Base-by-base conservation (phyloP, 2,329 filamentous ascomycete genomes). In the Akanthomyces uredinophilus region DNA sequence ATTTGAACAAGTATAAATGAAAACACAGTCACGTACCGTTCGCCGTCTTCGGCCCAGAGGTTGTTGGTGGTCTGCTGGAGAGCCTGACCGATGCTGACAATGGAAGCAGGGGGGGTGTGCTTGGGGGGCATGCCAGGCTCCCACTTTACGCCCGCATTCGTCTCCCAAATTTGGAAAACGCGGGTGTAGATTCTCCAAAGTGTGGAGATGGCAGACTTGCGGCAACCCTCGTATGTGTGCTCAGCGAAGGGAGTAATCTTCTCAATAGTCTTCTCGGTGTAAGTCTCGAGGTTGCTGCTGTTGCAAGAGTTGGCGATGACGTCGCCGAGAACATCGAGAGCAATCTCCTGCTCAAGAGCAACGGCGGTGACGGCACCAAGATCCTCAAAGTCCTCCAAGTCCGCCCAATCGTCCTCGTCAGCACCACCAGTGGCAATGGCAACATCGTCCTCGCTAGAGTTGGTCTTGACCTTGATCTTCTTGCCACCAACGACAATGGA, bases 311-410 rank as follows among this genome's bases (percentile, higher is more conserved):
- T 88, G 52, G 90, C 89, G 70, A 98, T 88, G 65, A 99, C 87
- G 72, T 99, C 95, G 66, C 93, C 95, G 41, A 97, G 84, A 6
- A 97, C 93, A 75, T 99, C 95, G 50, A 96, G 87, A 43, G 95
- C 94, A 69, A 98, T 96, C 77, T 99, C 95, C 78, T 98, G 97
- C 82, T 98, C 95, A 70, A 96, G 85, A 27, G 94, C 92, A 61
- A 97, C 86, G 59, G 92, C 92, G 29, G 92, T 96, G 65, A 96
- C 90, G 56, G 91, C 91, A 63, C 87, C 88, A 53, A 96, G 82
- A 69, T 92, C 90, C 69, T 92, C 89, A 84, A 91, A 92, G 64
- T 92, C 91, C 63, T 92, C 91, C 49, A 94, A 90, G 43, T 92
- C 88, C 51, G 92, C 90, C 4, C 87, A 85, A 16, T 88, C 82